Evolutionary conservation across 1,284 basidiomycete genomes (phyloP).

Genomic region (Naganishia albida): DNA sequence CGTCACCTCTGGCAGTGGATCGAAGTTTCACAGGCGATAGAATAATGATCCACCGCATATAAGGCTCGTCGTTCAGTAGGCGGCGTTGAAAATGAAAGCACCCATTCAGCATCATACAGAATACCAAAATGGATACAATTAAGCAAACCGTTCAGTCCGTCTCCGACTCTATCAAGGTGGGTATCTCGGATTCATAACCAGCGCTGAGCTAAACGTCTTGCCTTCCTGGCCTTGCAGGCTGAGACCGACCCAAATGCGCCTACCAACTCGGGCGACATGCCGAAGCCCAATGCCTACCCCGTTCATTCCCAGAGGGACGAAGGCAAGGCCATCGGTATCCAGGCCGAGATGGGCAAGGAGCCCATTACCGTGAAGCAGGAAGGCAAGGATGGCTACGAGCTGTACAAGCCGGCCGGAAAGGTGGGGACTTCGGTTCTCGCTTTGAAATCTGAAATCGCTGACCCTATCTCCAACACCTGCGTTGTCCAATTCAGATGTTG

Average conservation of each 20-base stretch:
- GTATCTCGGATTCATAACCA: constrained; percentile 5
- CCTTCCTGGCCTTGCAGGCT: background rate
- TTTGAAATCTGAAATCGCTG: too few species aligned
- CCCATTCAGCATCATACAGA: constrained; percentile 25
- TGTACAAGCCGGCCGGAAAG: constrained; percentile 54
- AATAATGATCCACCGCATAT: too few species aligned
- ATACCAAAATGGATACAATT: constrained; percentile 24
- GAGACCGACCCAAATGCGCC: constrained; percentile 33
- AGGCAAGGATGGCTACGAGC: constrained; percentile 52
- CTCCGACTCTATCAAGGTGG: constrained; percentile 10
- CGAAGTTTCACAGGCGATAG: too few species aligned
- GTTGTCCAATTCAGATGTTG: constrained; percentile 36
- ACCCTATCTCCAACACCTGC: too few species aligned
- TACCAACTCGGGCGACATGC: constrained; percentile 38
- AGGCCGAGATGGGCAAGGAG: constrained; percentile 46
- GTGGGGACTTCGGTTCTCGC: constrained; percentile 43
- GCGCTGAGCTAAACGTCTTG: background rate
- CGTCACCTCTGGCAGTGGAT: too few species aligned
- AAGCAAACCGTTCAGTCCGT: constrained; percentile 29
- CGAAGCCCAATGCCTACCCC: constrained; percentile 44
- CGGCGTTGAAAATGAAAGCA: background rate
- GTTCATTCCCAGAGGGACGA: constrained; percentile 45
- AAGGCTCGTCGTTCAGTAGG: background rate
- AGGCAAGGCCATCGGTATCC: constrained; percentile 43
- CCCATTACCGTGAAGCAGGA: constrained; percentile 48